Conservation (phyloP, 768 basidiomycete species). For the Tulasnella calospora region DNA sequence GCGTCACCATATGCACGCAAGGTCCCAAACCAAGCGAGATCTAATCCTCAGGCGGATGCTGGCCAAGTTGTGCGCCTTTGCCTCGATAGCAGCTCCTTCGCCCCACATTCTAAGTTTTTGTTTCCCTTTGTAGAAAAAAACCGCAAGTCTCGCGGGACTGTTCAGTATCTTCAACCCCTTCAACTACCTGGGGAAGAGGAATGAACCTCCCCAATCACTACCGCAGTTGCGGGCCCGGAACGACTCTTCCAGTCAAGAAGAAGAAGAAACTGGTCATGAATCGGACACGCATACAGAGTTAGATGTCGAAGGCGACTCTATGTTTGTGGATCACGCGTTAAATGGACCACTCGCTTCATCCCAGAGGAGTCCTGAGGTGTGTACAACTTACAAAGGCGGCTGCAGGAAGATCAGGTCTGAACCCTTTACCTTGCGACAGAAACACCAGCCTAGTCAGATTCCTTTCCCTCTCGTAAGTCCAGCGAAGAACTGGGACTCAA, state of each 20-base stretch:
- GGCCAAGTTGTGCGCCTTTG: not conserved
- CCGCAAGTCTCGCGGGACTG: not conserved
- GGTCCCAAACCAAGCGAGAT: not conserved
- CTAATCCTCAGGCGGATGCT: not conserved
- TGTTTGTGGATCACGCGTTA: not conserved
- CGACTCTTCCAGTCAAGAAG: not conserved
- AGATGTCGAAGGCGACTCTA: not conserved
- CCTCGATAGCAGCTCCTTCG: not conserved
- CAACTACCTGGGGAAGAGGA: not conserved
- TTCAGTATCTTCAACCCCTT: conserved; percentile 1
- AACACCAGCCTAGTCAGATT: not conserved
- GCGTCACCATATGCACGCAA: conserved; percentile 5
- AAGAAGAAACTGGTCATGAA: not conserved
- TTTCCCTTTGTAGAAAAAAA: not conserved
- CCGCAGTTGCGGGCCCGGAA: not conserved
- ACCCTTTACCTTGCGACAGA: not conserved
- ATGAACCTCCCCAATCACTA: not conserved
- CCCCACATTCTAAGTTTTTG: not conserved
- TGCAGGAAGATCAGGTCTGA: not conserved
- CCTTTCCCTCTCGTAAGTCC: conserved; percentile 21
- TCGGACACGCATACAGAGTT: not conserved
- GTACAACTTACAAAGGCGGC: not conserved
- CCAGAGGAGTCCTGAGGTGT: not conserved
- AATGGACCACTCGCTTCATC: not conserved
- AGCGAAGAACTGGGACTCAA: not conserved